A percentile compares a stretch with the other conserved stretches of the same genome.
Conservation (phyloP, 164 flowering plant species). For the Berberis thunbergii region DNA sequence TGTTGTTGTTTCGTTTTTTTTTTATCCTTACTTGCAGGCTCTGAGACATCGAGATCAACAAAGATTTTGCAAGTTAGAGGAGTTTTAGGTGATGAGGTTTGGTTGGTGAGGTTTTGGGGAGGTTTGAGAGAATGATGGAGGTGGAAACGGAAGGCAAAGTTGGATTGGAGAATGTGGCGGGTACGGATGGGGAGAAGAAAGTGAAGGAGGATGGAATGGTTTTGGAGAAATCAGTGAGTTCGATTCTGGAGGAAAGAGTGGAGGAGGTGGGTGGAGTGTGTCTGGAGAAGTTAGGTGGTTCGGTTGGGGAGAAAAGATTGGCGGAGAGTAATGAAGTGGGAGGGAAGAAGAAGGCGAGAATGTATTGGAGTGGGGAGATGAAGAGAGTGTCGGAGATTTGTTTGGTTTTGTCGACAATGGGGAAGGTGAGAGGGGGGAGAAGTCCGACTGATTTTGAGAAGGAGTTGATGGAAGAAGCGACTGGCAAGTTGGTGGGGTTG, state of each 20-base stretch:
- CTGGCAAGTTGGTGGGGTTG: constrained; percentile 44
- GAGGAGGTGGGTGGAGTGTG: background rate
- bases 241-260: background rate
- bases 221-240: background rate
- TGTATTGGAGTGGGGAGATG: constrained; percentile 13
- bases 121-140: no score
- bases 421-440: constrained; percentile 55
- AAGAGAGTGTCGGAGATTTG: constrained; percentile 73
- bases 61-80: no score
- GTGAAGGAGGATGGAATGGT: background rate
- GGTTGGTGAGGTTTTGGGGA: no score
- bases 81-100: no score
- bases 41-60: no score
- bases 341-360: background rate
- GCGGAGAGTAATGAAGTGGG: background rate
- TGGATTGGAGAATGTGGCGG: no score
- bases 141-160: no score
- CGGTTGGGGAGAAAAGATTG: constrained; percentile 1
- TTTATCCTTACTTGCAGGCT: no score
- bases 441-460: constrained; percentile 48
- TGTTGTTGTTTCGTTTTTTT: no score
- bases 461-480: constrained; percentile 61
- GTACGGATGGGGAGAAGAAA: no score
- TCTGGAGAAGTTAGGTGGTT: background rate
- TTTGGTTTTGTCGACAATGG: constrained; percentile 61